Evolutionary conservation across 306 rosid genomes (phyloP).

Genomic region (Geum urbanum): DNA sequence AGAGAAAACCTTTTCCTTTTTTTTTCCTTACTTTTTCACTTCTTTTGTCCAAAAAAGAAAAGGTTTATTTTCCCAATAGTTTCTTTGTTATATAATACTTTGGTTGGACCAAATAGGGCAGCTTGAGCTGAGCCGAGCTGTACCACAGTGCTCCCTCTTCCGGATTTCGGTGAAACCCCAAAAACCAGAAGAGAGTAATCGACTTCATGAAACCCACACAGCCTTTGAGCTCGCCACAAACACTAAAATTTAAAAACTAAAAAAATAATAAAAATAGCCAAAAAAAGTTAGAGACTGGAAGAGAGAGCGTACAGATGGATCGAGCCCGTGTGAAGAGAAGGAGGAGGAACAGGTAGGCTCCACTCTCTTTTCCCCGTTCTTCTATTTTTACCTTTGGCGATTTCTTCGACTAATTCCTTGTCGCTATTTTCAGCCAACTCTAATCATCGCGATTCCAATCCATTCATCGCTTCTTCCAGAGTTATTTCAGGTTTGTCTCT

Average conservation of each 20-base stretch:
- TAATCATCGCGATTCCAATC: slow-evolving; percentile 22
- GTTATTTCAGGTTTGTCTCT: slow-evolving; percentile 44
- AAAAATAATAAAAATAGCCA: neutral
- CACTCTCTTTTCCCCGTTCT: slow-evolving; percentile 39
- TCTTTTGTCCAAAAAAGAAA: neutral
- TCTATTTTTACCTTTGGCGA: slow-evolving; percentile 38
- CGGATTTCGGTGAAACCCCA: slow-evolving; percentile 13
- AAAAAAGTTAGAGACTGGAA: neutral
- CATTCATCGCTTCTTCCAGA: slow-evolving; percentile 16
- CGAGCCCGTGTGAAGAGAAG: slow-evolving; percentile 32
- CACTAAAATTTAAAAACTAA: neutral
- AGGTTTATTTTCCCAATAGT: no score
- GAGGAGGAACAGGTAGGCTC: slow-evolving; percentile 40
- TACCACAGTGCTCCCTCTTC: neutral
- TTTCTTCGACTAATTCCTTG: slow-evolving; percentile 25
- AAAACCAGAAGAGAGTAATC: neutral
- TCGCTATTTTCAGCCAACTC: slow-evolving; percentile 18
- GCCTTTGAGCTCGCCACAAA: neutral
- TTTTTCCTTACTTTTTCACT: neutral
- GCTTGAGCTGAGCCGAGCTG: slow-evolving; percentile 1
- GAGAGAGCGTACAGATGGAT: slow-evolving; percentile 40
- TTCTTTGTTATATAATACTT: neutral
- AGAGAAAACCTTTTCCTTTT: neutral
- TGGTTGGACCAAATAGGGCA: slow-evolving; percentile 14
- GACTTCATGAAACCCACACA: slow-evolving; percentile 3